These are phyloP conservation scores for Aspergillus novoparasiticus DNA, from an alignment of 2,329 filamentous ascomycete genomes.

Conservation along the genomic window DNA sequence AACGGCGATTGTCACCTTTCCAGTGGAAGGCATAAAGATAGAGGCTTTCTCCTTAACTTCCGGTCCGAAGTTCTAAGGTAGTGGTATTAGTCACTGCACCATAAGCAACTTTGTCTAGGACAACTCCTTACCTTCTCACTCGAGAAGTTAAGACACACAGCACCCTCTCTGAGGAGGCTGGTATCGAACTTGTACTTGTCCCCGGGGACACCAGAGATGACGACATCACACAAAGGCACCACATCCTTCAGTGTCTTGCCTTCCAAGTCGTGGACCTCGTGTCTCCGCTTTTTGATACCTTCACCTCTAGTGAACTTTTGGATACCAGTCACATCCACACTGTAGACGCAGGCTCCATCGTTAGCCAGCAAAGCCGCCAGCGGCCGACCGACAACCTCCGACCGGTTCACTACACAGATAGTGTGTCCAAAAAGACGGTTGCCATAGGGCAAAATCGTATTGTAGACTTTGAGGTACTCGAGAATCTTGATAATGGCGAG, in stretches of 20 bases:
- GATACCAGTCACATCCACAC: conserved; percentile 86
- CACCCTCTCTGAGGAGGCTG: conserved; percentile 80
- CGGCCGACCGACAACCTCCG: conserved; percentile 91
- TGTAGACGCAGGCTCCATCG: conserved; percentile 93
- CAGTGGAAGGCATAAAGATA: conserved; percentile 95
- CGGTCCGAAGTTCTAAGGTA: conserved; percentile 73
- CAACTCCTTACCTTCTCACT: conserved; percentile 67
- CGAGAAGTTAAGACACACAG: conserved; percentile 98
- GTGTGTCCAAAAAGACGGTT: conserved; percentile 92
- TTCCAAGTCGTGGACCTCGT: conserved; percentile 83
- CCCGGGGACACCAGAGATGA: conserved; percentile 88
- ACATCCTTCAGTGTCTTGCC: conserved; percentile 79
- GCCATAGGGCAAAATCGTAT: conserved; percentile 87
- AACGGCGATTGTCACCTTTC: conserved; percentile 95
- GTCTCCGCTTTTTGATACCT: conserved; percentile 80
- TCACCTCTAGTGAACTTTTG: conserved; percentile 89
- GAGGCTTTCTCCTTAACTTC: conserved; percentile 93
- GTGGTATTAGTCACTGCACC: conserved; percentile 3
- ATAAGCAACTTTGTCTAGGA: not conserved
- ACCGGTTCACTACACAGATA: conserved; percentile 94
- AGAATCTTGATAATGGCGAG: conserved; percentile 96
- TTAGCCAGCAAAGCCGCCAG: conserved; percentile 92
- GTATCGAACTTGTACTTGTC: conserved; percentile 89
- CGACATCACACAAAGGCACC: conserved; percentile 85
- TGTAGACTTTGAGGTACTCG: conserved; percentile 95